These are phyloP conservation scores for Hypoxylon subgilvum DNA, from an alignment of 495 filamentous ascomycete species.

Conservation along the genomic window DNA sequence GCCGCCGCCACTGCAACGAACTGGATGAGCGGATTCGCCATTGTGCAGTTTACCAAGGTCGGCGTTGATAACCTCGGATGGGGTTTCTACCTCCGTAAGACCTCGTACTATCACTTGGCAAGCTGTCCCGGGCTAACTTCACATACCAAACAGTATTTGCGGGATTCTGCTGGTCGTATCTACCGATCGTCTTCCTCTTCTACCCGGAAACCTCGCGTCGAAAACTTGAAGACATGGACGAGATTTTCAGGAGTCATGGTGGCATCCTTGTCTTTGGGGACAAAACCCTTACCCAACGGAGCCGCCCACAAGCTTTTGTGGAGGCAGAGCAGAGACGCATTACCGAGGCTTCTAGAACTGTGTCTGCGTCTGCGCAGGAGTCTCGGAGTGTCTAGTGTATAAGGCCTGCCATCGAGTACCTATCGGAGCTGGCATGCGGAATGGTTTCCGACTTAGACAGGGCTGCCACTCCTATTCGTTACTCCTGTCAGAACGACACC, in stretches of 20 bases:
- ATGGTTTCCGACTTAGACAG: not conserved
- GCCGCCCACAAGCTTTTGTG: slow-evolving; percentile 31
- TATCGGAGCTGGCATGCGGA: not conserved
- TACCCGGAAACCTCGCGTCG: slow-evolving; percentile 47
- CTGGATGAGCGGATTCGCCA: slow-evolving; percentile 46
- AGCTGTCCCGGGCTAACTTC: not conserved
- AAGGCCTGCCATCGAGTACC: not conserved
- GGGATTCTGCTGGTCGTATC: slow-evolving; percentile 40
- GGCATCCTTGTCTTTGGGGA: slow-evolving; percentile 39
- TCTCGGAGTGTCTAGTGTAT: not conserved
- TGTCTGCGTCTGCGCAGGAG: not conserved
- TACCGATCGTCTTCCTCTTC: slow-evolving; percentile 44
- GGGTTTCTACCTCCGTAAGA: slow-evolving; percentile 44
- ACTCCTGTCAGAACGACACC: too few relatives aligned
- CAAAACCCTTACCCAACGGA: slow-evolving; percentile 31
- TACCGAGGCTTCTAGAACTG: not conserved
- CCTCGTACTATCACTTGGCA: not conserved
- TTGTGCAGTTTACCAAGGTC: slow-evolving; percentile 46
- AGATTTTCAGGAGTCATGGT: slow-evolving; percentile 34
- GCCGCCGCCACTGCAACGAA: slow-evolving; percentile 48
- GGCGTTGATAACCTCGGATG: slow-evolving; percentile 46
- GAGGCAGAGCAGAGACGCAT: slow-evolving; percentile 37
- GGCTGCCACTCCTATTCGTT: too few relatives aligned
- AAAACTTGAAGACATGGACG: slow-evolving; percentile 49
- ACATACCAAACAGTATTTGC: slow-evolving; percentile 37